Conservation (phyloP, 2,329 filamentous ascomycete species). For the Pseudogymnoascus sp. region DNA sequence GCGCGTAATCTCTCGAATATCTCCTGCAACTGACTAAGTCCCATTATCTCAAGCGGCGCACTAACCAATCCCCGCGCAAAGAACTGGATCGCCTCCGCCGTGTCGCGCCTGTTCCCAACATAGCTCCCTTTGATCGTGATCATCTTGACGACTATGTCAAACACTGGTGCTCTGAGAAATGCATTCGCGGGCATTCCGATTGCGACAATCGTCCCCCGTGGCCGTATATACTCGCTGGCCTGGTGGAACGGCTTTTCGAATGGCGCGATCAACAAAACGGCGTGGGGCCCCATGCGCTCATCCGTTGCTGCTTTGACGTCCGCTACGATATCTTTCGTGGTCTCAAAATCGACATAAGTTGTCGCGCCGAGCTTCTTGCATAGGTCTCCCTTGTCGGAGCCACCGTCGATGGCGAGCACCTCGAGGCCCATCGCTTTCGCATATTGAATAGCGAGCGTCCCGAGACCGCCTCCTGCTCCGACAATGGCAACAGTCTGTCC, state of each 20-base stretch:
- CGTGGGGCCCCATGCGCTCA: conserved; percentile 78
- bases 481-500: conserved; percentile 78
- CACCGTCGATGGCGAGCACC: conserved; percentile 73
- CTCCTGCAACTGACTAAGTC: conserved; percentile 67
- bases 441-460: conserved; percentile 75
- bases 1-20: conserved; percentile 71
- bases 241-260: conserved; percentile 93
- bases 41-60: conserved; percentile 76
- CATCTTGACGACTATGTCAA: conserved; percentile 84
- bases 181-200: conserved; percentile 81
- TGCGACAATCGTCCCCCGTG: conserved; percentile 74
- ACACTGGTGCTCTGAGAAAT: conserved; percentile 74
- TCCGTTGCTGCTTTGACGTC: conserved; percentile 75
- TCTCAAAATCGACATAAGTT: conserved; percentile 73
- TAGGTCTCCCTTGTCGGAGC: conserved; percentile 70
- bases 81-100: conserved; percentile 84
- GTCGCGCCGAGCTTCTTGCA: conserved; percentile 61
- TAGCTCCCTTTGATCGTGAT: conserved; percentile 88
- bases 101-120: conserved; percentile 86
- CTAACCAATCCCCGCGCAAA: conserved; percentile 77
- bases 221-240: conserved; percentile 72
- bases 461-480: conserved; percentile 77
- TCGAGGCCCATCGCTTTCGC: conserved; percentile 83
- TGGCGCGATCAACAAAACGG: conserved; percentile 78
- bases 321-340: conserved; percentile 66